Base-by-base conservation (phyloP, 176 grass and related monocot genomes). In the Zea mays region DNA sequence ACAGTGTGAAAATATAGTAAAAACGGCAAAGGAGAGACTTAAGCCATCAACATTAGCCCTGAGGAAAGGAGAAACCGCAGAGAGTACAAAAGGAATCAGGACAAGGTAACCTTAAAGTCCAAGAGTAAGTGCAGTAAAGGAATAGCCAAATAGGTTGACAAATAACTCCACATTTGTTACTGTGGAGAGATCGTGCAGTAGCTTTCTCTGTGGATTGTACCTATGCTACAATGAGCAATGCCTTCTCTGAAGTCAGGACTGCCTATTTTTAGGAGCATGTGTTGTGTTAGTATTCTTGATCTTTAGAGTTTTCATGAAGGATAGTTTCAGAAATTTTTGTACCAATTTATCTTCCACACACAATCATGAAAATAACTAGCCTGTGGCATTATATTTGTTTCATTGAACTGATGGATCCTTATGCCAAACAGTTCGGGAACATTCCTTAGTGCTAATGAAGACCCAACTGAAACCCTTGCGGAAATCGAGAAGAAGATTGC, bases 21-120 rank as follows among this genome's bases (percentile, higher is more conserved):
- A 72, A 82, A 82, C 82, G 21, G 92, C 96, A 14, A 99, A 95
- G 72, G 82, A 76, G 51, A 88, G 78, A 79, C 96, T 99, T 62
- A 72, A 49, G 21, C 96, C 96, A 48, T 99, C 96, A 35, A 92
- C 96, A 60, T 85, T 99, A 69, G 96, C 92, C 60, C 82, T 99
- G 79, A 86, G 96, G 60, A 88, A 89, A 79, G 96, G 96, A 73
- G 96, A 99, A 85, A 95, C 85, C 7, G 75, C 71, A 34, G 85
- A 95, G 63, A 92, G 69, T 78, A 95, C 92, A 16, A 84, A 95
- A 88, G 92, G 92, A 81, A 95, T 99, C 90, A 91, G 96, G 81
- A 99, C 96, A 86, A 99, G 96, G 96, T 99, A 88, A 71, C 7
- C 10, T 69, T 77, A 39, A 7, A 72, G 2, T 79, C 21, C 3